Percentiles rank a stretch among this genome's conserved stretches.
Evolutionary conservation across 1,284 basidiomycete species (phyloP).

Genomic region (Heliocybe sulcata): DNA sequence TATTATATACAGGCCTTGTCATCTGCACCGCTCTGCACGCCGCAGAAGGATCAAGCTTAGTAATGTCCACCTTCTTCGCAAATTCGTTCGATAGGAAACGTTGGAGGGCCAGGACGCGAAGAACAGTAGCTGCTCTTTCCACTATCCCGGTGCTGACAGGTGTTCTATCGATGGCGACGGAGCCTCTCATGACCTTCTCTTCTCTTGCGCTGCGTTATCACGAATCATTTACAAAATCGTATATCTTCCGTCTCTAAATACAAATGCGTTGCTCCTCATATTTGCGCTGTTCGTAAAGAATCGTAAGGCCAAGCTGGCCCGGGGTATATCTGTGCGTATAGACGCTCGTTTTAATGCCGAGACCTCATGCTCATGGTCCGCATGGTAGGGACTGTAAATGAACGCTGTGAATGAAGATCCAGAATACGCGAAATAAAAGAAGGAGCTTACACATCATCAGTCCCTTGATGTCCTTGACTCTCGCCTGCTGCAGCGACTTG

Average conservation of each 20-base stretch:
- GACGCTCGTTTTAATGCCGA: conserved; percentile 22
- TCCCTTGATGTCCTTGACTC: conserved; percentile 58
- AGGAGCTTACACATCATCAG: conserved; percentile 57
- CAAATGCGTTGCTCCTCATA: no score
- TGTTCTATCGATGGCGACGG: conserved; percentile 41
- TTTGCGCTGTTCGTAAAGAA: neutral
- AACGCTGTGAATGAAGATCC: conserved; percentile 6
- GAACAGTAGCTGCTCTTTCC: conserved; percentile 24
- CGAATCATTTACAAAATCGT: neutral
- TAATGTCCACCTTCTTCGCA: conserved; percentile 41
- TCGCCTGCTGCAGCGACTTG: conserved; percentile 44
- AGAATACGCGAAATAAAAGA: neutral
- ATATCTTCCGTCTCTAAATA: neutral
- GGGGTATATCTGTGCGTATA: conserved; percentile 6
- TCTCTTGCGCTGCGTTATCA: neutral
- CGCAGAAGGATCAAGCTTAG: conserved; percentile 45
- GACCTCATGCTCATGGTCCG: conserved; percentile 60
- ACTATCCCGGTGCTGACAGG: conserved; percentile 48
- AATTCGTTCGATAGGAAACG: conserved; percentile 19
- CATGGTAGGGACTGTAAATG: conserved; percentile 52
- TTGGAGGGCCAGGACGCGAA: conserved; percentile 19
- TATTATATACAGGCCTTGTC: conserved; percentile 54
- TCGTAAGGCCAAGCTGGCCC: neutral
- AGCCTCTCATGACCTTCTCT: conserved; percentile 46
- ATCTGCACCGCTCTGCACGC: conserved; percentile 44